A percentile compares a stretch with the other conserved stretches of the same genome.
Evolutionary conservation across 140 eudicot species (phyloP).

Genomic region (Stevia rebaudiana): DNA sequence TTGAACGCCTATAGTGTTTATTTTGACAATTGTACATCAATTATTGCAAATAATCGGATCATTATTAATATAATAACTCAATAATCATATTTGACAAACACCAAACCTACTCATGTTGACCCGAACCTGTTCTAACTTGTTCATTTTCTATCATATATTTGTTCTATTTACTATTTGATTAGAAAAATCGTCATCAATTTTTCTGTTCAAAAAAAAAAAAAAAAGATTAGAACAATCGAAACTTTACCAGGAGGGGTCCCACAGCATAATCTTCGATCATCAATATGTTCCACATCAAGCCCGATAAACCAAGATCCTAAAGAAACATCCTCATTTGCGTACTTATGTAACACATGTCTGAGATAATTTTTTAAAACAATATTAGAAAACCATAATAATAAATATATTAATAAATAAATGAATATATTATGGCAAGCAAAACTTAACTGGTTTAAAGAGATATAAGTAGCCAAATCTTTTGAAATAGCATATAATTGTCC

Average conservation of each 20-base stretch:
- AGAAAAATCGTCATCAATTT: too few species aligned
- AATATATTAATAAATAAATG: not conserved
- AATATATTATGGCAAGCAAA: not conserved
- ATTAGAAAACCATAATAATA: slow-evolving; percentile 8
- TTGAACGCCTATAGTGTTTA: too few species aligned
- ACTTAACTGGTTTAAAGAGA: slow-evolving; percentile 75
- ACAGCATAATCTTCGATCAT: slow-evolving; percentile 77
- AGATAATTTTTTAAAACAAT: slow-evolving; percentile 9
- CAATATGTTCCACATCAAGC: slow-evolving; percentile 77
- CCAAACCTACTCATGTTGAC: too few species aligned
- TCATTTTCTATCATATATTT: too few species aligned
- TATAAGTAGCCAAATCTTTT: slow-evolving; percentile 77
- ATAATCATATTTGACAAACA: too few species aligned
- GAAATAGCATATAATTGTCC: slow-evolving; percentile 89
- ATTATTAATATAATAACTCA: too few species aligned
- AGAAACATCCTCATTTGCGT: slow-evolving; percentile 88
- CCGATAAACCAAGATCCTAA: slow-evolving; percentile 92
- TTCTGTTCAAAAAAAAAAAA: too few species aligned
- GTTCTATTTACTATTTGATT: too few species aligned
- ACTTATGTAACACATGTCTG: slow-evolving; percentile 83
- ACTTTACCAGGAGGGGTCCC: slow-evolving; percentile 84
- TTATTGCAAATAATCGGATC: too few species aligned
- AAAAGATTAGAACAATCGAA: not conserved
- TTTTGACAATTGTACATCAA: too few species aligned
- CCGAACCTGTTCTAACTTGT: too few species aligned